Evolutionary conservation across 768 basidiomycete species (phyloP), one percentile per base, ranked within the genome.

Genomic region (Trametes maxima): DNA sequence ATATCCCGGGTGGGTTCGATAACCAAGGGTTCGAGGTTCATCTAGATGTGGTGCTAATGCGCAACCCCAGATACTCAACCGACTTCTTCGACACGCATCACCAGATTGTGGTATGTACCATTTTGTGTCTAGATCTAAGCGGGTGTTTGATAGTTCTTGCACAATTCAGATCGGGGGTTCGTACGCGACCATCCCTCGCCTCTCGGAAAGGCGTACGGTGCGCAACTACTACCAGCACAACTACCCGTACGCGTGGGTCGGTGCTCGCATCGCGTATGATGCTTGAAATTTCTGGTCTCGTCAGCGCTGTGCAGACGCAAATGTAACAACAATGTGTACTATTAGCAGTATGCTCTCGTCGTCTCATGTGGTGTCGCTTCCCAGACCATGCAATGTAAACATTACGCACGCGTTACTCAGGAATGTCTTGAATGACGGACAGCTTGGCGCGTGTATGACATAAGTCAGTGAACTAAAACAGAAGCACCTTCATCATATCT

Each of bases 51-150:
- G 24, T 46, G 45, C 1, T 13, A 6, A 19, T 5, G 10, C n/a
- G 19, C 12, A n/a, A 14, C 3, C 14, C 4, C 68, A 90, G 88
- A 19, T 91, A 89, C 67, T 92, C 92, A 17, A 79, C 79, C 63
- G 96, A 98, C 76, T 98, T 98, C 77, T 94, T 94, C 72, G 97
- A 98, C 73, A 84, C 78, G 5, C 81, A 84, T 66, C 93, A 99
- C 73, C 85, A 86, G 53, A 86, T 95, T 25, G 93, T 97, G 72
- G 91, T 95, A 78, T 65, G 93, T 86, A 16, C 54, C 21, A 48
- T 46, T 37, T 5, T 16, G 13, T 49, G 17, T 19, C 37, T 22
- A 45, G 19, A 16, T 2, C 60, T 10, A 36, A 42, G 24, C 12
- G 52, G 64, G 52, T 40, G 57, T 40, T 58, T 68, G 17, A 71